Base-by-base conservation (phyloP, 768 basidiomycete species). In the Sutorius australiensis region DNA sequence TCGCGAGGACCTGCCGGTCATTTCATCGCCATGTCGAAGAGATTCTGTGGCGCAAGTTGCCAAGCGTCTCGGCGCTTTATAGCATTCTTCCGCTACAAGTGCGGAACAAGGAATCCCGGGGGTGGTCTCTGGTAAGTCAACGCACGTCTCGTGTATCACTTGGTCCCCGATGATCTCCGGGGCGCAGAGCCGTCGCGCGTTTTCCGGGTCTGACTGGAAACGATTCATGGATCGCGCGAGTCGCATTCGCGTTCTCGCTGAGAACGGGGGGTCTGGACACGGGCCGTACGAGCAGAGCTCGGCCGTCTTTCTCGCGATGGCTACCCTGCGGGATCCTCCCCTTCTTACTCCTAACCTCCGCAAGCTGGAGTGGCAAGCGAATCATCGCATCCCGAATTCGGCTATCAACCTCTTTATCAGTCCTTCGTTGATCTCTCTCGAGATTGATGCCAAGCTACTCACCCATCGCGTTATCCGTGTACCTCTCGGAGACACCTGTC, bases 1-100 rank as follows among this genome's bases (percentile, higher is more conserved):
- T 69, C 30, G 67, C 67, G 21, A 67, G 67, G 48, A 65, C 66
- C 12, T 67, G 65, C 46, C 57, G 47, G 14, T 36, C 21, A 12
- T 67, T 69, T 46, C 55, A 56, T 41, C 33, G 43, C 17, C 42
- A 49, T 2, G 66, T 54, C 6, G 63, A 67, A 19, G 58, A 42
- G 36, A 46, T 67, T 11, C 52, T 69, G n/a, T 67, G 66, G 66
- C 40, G 48, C 42, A 31, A 56, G 16, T 17, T 63, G 14, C 45
- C 40, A 39, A 33, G 19, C 42, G 43, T 63, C 17, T 49, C 50
- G 11, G 31, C 54, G 6, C 47, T 65, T 13, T 56, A 56, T 41
- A 43, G 56, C 27, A 51, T 54, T 32, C 63, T 65, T 39, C 64
- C 63, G 16, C 21, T 40, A 1, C 58, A 44, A 41, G 58, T 65